Base-by-base conservation (phyloP, 2,329 filamentous ascomycete species). In the Drechslera avenae region DNA sequence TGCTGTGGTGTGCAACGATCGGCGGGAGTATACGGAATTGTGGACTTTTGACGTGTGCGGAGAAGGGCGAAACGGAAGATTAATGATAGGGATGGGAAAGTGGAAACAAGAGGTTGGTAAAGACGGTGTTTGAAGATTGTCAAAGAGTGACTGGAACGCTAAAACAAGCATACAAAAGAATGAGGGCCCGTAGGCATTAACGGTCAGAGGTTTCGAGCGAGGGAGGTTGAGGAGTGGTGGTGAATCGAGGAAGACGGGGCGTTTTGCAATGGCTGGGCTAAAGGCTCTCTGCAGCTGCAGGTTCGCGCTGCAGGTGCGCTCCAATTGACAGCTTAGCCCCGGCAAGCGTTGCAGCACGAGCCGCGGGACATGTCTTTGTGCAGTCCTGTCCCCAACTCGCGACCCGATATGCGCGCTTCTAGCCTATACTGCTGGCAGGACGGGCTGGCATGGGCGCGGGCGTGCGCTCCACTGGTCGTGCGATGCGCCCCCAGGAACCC, bases 111-210 rank as follows among this genome's bases (percentile, higher is more conserved):
- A 41, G 34, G 33, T 35, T 53, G 57, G 50, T 19, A 61, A 65
- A 59, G 46, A 55, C 57, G 46, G 55, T 57, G 53, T 37, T 46
- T 58, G 52, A 60, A 66, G 46, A 53, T 50, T 39, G 55, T 56
- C 63, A 71, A 72, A 57, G 68, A 72, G 68, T 58, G 65, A 70
- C 65, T 50, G 64, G 69, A 44, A 36, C 19, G 49, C 60, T 68
- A 69, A 67, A 57, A 69, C 62, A 72, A 62, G 64, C 58, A 65
- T 62, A 72, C 69, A 60, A 69, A 72, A 64, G 57, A 7, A 8
- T 66, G 62, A 60, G 59, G 53, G 66, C 66, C 58, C 64, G 64
- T 57, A 65, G 68, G 68, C 70, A 72, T 70, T 66, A 69, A 67
- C 60, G 46, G 59, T 59, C 62, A 61, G 56, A 60, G 54, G 59